Evolutionary conservation across 2,329 filamentous ascomycete species (phyloP).

Genomic region (Sporothrix pseudoabietina): DNA sequence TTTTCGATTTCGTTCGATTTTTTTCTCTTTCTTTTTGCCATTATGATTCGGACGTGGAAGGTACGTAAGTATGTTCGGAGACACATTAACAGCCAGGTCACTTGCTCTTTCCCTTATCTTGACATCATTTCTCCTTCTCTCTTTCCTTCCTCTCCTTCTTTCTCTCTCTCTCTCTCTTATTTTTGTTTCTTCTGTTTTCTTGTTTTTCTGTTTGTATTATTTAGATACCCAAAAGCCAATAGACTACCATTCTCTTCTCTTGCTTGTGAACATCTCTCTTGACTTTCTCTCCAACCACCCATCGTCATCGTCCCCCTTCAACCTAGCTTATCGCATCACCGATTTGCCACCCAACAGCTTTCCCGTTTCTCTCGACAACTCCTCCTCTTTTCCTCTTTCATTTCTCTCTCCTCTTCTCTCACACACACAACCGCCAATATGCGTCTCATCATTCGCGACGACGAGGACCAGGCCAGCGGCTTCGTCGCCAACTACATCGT

Average conservation of each 20-base stretch:
- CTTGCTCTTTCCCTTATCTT: constrained; percentile 12
- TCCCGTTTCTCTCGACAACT: neutral
- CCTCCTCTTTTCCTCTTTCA: neutral
- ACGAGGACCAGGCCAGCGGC: constrained; percentile 61
- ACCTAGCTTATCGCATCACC: neutral
- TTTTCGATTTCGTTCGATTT: neutral
- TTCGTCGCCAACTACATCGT: constrained; percentile 75
- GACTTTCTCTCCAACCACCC: neutral
- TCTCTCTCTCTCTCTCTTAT: constrained; percentile 10
- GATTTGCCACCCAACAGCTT: neutral
- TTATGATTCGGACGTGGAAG: neutral
- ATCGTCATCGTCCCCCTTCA: neutral
- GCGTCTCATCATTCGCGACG: constrained; percentile 73
- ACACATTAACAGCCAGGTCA: neutral
- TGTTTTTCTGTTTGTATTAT: constrained; percentile 9
- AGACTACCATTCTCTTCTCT: neutral
- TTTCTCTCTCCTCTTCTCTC: neutral
- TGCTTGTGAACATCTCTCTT: constrained; percentile 13
- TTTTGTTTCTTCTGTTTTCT: constrained; percentile 16
- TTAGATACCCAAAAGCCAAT: constrained; percentile 27
- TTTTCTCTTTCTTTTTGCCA: constrained; percentile 1
- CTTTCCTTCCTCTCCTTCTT: constrained; percentile 4
- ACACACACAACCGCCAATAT: constrained; percentile 45
- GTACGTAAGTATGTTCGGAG: neutral
- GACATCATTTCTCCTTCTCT: neutral